phyloP scores from a whole-genome alignment of 169 alveolate species.

The Cryptosporidium bovis region DNA sequence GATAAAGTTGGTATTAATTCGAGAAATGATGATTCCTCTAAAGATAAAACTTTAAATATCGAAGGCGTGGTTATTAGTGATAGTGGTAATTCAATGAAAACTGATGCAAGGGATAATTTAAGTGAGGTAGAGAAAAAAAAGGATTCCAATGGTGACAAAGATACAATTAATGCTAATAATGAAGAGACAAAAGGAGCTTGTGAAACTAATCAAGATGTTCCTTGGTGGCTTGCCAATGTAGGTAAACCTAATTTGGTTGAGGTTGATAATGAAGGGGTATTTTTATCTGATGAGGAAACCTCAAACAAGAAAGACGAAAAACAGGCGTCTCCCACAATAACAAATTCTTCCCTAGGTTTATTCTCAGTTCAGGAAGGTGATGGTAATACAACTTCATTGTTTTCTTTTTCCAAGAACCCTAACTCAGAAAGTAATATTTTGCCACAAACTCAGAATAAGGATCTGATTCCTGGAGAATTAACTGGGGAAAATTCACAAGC shows the following conservation, averaged over 20 bases:
- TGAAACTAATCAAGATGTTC: slow-evolving; percentile 37
- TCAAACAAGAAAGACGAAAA: slow-evolving; percentile 11
- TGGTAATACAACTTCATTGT: background rate
- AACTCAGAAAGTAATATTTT: background rate
- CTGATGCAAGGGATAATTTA: background rate
- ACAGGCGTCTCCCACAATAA: background rate
- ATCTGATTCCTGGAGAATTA: too few species aligned
- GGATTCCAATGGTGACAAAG: slow-evolving; percentile 34
- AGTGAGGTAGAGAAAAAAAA: slow-evolving; percentile 42
- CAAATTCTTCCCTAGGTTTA: slow-evolving; percentile 6
- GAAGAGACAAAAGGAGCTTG: slow-evolving; percentile 4
- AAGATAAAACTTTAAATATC: background rate
- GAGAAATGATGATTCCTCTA: background rate
- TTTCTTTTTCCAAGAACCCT: slow-evolving; percentile 6
- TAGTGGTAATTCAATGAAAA: background rate
- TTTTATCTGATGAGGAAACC: slow-evolving; percentile 44
- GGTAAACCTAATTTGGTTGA: slow-evolving; percentile 61
- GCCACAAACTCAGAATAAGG: too few species aligned
- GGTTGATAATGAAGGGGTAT: slow-evolving; percentile 52
- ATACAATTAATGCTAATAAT: background rate
- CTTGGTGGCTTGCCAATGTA: slow-evolving; percentile 73
- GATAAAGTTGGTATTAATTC: background rate
- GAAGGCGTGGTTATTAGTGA: background rate
- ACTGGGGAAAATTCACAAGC: too few species aligned
- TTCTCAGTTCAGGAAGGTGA: background rate